Evolutionary conservation across 2,329 filamentous ascomycete genomes (phyloP).

Genomic region (Teratosphaeria gauchensis): DNA sequence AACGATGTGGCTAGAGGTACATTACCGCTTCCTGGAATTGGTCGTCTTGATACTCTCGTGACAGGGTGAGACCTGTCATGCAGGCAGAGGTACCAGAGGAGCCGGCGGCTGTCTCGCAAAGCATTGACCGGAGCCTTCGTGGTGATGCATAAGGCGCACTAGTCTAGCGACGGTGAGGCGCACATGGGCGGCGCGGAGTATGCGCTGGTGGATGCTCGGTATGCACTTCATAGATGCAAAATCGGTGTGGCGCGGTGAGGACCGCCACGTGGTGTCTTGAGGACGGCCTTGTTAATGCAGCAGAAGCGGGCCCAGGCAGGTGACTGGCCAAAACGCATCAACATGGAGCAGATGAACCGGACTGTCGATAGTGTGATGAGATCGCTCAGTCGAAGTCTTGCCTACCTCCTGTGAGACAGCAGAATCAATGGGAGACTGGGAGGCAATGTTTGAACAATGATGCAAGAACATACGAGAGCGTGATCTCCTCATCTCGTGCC

Average conservation of each 20-base stretch:
- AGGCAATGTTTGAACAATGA: neutral
- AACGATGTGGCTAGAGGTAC: neutral
- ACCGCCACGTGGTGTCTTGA: neutral
- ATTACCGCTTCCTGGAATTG: neutral
- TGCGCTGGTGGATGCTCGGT: neutral
- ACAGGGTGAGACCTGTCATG: neutral
- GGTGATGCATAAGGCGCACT: neutral
- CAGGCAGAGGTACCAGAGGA: neutral
- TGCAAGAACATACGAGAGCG: neutral
- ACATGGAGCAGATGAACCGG: too few species aligned
- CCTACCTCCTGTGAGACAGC: neutral
- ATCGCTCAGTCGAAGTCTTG: too few species aligned
- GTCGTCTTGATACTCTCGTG: neutral
- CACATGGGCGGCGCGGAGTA: neutral
- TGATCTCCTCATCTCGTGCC: neutral
- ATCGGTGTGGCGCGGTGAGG: neutral
- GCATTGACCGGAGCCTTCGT: neutral
- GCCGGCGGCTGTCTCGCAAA: neutral
- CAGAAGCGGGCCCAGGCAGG: too few species aligned
- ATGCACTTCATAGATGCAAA: neutral
- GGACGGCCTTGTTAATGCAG: too few species aligned
- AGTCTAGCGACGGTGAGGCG: neutral
- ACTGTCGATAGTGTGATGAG: too few species aligned
- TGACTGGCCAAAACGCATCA: too few species aligned
- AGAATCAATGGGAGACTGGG: neutral